Base-by-base conservation (phyloP, 352 stramenopile genomes). In the Pythium vanterpoolii region DNA sequence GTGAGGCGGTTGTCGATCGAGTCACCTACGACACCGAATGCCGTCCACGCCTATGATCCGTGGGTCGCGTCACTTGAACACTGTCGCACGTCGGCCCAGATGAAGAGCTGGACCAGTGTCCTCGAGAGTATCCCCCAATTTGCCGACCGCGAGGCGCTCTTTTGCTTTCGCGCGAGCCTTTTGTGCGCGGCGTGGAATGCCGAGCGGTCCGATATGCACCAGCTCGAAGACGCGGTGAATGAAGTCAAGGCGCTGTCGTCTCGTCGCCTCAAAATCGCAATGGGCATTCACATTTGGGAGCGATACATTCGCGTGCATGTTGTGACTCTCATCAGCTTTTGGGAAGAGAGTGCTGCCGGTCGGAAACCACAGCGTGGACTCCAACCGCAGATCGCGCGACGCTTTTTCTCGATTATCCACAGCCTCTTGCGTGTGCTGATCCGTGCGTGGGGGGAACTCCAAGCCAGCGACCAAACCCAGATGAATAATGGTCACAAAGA, bases 201-300 rank as follows among this genome's bases (percentile, higher is more conserved):
- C 5, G 81, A 91, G 47, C 79, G 85, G 54, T 89, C 85, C 0
- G 76, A 91, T 26, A 93, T 95, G 85, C 79, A 81, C n/a, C 83
- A 93, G 43, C 68, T 95, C 11, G 81, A 90, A 42, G 77, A 90
- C 58, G 85, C 85, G 2, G 56, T 93, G 39, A 60, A 72, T 10
- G 83, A 93, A 52, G 59, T 92, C 5, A 77, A 90, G 31, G 71
- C 69, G 26, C 42, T 91, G 19, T 53, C 48, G 7, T 64, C 66
- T 13, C 53, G 62, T 21, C 62, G 66, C 39, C 40, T 90, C 19
- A 77, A 77, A 67, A 64, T 68, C n/a, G 79, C 81, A 4, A 87
- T 95, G 72, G 72, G 73, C 8, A 62, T 81, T 28, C 72, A 89
- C 53, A 75, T 95, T 62, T 95, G 85, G 85, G 85, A 95, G 39